phyloP scores from a whole-genome alignment of 2,329 filamentous ascomycete genomes.

The Hirsutella thompsonii region DNA sequence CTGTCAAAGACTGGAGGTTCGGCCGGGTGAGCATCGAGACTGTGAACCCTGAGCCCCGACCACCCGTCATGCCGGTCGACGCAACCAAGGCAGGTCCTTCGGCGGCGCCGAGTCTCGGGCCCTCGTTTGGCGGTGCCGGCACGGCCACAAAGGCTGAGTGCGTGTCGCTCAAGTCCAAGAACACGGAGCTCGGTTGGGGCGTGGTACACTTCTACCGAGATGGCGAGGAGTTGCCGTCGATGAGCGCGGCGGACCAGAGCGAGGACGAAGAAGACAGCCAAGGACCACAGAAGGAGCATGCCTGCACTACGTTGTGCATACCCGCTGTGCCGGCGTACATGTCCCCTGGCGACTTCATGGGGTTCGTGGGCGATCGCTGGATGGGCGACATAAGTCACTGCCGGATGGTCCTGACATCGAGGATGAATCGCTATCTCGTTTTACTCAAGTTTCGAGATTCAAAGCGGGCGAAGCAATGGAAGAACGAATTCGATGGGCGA shows the following conservation, averaged over 20 bases:
- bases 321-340: conserved; percentile 91
- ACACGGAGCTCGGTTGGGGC: conserved; percentile 78
- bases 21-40: conserved; percentile 67
- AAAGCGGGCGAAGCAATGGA: conserved; percentile 65
- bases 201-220: conserved; percentile 91
- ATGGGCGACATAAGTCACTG: conserved; percentile 83
- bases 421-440: conserved; percentile 86
- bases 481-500: conserved; percentile 80
- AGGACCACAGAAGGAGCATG: conserved; percentile 27
- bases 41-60: conserved; percentile 47
- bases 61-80: conserved; percentile 19
- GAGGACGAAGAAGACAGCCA: conserved; percentile 15
- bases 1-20: conserved; percentile 65
- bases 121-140: conserved; percentile 44
- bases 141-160: conserved; percentile 75
- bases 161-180: conserved; percentile 54
- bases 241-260: conserved; percentile 21
- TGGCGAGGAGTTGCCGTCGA: conserved; percentile 54
- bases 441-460: conserved; percentile 83
- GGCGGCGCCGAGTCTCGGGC: conserved; percentile 40
- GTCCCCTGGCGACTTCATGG: conserved; percentile 78
- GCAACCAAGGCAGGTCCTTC: conserved; percentile 29
- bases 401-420: conserved; percentile 80
- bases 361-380: conserved; percentile 82
- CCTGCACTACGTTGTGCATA: conserved; percentile 83